Evolutionary conservation across 2,329 filamentous ascomycete species (phyloP).

Genomic region (Leptographium radiaticola): DNA sequence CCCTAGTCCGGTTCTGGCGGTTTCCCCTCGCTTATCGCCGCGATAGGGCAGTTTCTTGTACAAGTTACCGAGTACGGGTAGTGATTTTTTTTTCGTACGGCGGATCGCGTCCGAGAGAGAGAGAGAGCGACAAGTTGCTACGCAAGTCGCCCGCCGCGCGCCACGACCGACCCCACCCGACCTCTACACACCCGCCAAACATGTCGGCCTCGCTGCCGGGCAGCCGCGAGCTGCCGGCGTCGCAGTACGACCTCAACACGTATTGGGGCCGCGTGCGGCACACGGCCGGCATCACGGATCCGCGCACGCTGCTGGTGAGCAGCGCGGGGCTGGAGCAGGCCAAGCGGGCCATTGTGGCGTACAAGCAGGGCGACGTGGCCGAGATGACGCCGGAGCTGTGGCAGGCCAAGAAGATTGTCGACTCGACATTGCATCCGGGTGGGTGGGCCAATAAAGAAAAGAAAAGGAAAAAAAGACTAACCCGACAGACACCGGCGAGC

Average conservation of each 20-base stretch:
- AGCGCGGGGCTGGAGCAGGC: slow-evolving; percentile 68
- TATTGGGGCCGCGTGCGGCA: slow-evolving; percentile 94
- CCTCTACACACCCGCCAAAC: slow-evolving; percentile 3
- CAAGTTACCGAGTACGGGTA: no score
- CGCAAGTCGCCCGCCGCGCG: no score
- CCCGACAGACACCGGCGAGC: slow-evolving; percentile 71
- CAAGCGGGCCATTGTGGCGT: slow-evolving; percentile 67
- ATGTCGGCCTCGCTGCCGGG: slow-evolving; percentile 58
- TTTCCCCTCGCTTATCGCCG: no score
- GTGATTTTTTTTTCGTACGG: no score
- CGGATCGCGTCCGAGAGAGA: no score
- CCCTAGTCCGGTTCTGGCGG: background rate
- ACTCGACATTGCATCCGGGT: slow-evolving; percentile 94
- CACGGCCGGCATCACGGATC: slow-evolving; percentile 80
- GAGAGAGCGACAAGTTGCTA: no score
- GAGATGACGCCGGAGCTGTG: slow-evolving; percentile 85
- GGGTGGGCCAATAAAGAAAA: slow-evolving; percentile 19
- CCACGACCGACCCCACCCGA: background rate
- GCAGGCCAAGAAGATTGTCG: slow-evolving; percentile 92
- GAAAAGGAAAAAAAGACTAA: background rate
- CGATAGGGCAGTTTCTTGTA: no score
- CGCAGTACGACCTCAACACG: slow-evolving; percentile 81
- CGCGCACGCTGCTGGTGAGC: slow-evolving; percentile 74
- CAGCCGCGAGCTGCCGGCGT: slow-evolving; percentile 71
- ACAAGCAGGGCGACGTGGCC: slow-evolving; percentile 70